Conservation (phyloP, 305 asterid genomes). For the Plantago lanceolata region DNA sequence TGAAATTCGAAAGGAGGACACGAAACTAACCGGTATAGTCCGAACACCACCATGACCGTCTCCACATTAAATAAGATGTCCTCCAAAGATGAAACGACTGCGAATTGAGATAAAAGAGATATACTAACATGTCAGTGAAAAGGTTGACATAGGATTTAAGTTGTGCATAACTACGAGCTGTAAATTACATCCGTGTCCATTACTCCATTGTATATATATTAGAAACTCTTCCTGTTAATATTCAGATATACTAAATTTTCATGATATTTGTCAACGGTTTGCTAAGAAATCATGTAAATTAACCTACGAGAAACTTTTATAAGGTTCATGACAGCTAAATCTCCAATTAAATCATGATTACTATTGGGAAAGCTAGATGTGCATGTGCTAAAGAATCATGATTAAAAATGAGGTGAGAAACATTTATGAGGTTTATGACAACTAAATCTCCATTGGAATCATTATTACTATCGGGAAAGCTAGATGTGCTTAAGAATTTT, state of each 20-base stretch:
- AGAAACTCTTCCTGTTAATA: not conserved
- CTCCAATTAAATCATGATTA: not conserved
- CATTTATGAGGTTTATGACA: too few species aligned
- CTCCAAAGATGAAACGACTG: constrained; percentile 36
- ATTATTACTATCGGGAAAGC: too few species aligned
- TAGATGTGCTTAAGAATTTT: too few species aligned
- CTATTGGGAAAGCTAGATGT: too few species aligned
- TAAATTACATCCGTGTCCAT: too few species aligned
- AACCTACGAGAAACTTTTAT: not conserved
- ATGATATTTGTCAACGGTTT: too few species aligned
- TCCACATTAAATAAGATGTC: constrained; percentile 34
- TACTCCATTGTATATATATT: too few species aligned
- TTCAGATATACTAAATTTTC: not conserved
- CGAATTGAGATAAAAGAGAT: constrained; percentile 22
- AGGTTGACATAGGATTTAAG: not conserved
- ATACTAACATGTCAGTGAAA: not conserved
- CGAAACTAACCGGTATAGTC: constrained; percentile 40
- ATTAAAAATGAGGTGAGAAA: too few species aligned
- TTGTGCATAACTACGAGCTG: too few species aligned
- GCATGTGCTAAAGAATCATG: too few species aligned
- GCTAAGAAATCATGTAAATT: not conserved
- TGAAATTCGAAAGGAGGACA: constrained; percentile 16
- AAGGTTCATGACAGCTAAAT: not conserved
- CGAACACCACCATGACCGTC: constrained; percentile 33
- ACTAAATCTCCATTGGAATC: too few species aligned